phyloP scores from a whole-genome alignment of 768 basidiomycete species.

The Lactarius pseudohatsudake region DNA sequence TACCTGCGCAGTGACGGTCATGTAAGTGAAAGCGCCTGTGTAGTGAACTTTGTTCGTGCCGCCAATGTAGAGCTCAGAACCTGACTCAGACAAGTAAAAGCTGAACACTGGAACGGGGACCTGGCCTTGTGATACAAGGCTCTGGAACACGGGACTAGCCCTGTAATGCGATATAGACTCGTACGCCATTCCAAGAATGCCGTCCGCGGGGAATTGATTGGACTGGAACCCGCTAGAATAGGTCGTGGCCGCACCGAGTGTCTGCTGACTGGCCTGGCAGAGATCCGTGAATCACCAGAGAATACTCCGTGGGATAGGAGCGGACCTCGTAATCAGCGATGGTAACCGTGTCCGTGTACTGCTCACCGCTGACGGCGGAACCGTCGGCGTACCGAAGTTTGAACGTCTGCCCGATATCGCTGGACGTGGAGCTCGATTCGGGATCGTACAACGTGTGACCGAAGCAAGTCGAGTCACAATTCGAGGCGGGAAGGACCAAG shows the following conservation, averaged over 20 bases:
- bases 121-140: constrained; percentile 41
- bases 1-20: constrained; percentile 14
- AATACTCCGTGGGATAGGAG: not conserved
- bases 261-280: constrained; percentile 40
- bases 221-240: constrained; percentile 38
- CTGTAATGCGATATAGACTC: constrained; percentile 32
- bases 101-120: constrained; percentile 44
- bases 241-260: constrained; percentile 44
- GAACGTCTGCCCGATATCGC: constrained; percentile 34
- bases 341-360: constrained; percentile 45
- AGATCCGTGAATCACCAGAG: constrained; percentile 5
- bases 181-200: constrained; percentile 44
- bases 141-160: constrained; percentile 38
- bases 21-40: constrained; percentile 20
- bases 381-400: constrained; percentile 42
- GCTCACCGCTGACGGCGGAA: constrained; percentile 39
- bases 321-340: constrained; percentile 37
- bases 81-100: constrained; percentile 46
- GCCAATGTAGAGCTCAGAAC: constrained; percentile 39
- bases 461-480: constrained; percentile 36
- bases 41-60: constrained; percentile 22
- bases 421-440: constrained; percentile 28
- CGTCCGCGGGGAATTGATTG: constrained; percentile 39
- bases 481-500: constrained; percentile 37
- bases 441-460: constrained; percentile 15